Percentiles rank a stretch among this genome's conserved stretches.
phyloP scores from a whole-genome alignment of 805 yeast species.

The Ogataea chonburiensis region DNA sequence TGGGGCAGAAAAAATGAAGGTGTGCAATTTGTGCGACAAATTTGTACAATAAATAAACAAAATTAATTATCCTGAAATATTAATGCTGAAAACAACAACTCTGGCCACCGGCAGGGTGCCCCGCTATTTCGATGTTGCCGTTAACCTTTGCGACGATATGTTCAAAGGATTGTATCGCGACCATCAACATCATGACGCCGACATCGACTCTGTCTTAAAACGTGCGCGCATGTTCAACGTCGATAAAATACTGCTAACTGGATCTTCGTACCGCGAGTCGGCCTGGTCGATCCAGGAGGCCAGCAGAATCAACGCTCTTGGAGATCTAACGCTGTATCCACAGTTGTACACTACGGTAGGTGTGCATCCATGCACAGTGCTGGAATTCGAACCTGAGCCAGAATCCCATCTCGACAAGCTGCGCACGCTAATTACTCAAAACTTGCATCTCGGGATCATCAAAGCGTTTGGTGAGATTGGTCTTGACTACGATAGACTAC shows the following conservation, averaged over 20 bases:
- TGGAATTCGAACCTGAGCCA: conserved; percentile 42
- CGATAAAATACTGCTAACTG: conserved; percentile 72
- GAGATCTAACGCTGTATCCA: conserved; percentile 25
- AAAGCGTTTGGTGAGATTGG: conserved; percentile 95
- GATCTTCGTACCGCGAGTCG: conserved; percentile 72
- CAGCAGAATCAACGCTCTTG: conserved; percentile 12
- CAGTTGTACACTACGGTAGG: conserved; percentile 73
- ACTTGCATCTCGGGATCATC: conserved; percentile 51
- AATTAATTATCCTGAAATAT: neutral
- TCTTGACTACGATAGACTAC: conserved; percentile 86
- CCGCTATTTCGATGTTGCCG: conserved; percentile 43
- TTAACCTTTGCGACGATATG: conserved; percentile 87
- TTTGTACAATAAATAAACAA: conserved; percentile 1
- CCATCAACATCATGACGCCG: conserved; percentile 59
- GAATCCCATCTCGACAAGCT: conserved; percentile 48
- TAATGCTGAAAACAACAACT: conserved; percentile 5
- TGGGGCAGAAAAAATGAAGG: conserved; percentile 1
- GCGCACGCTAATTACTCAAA: conserved; percentile 46
- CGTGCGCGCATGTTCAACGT: conserved; percentile 71
- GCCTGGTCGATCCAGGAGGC: conserved; percentile 59
- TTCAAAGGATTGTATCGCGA: conserved; percentile 79
- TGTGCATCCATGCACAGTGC: conserved; percentile 90
- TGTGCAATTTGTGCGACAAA: conserved; percentile 2
- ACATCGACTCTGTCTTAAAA: conserved; percentile 58
- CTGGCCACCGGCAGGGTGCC: conserved; percentile 16